A percentile compares a stretch with the other conserved stretches of the same genome.
These are phyloP conservation scores for Beta lomatogona DNA, from an alignment of 179 eudicot species.

Conservation along the genomic window DNA sequence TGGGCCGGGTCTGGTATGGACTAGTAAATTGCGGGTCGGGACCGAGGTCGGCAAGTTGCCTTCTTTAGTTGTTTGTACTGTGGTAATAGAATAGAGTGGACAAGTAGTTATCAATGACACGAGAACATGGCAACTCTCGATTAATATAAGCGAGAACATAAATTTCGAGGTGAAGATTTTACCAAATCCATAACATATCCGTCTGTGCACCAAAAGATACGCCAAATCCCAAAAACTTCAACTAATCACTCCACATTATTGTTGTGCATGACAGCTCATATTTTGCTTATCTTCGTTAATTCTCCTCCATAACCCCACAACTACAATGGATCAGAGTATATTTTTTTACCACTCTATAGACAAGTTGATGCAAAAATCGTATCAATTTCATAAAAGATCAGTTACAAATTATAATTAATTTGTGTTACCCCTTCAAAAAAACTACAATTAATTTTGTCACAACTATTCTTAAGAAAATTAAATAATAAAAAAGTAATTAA, in stretches of 20 bases:
- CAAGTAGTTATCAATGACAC: background rate
- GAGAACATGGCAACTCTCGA: background rate
- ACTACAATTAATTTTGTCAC: background rate
- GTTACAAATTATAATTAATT: background rate
- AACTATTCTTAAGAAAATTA: background rate
- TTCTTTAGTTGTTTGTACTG: too few species aligned
- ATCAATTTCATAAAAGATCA: background rate
- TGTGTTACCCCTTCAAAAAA: too few species aligned
- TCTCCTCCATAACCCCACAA: background rate
- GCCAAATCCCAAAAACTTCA: background rate
- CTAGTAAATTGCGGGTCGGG: too few species aligned
- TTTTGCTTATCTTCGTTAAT: background rate
- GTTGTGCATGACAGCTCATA: background rate
- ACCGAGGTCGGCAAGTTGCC: too few species aligned
- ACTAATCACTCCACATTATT: background rate
- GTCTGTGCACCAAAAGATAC: slow-evolving; percentile 1
- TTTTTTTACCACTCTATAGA: too few species aligned
- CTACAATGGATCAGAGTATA: too few species aligned
- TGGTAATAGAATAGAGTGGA: background rate
- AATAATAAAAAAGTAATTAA: background rate
- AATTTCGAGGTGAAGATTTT: background rate
- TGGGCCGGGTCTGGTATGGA: too few species aligned
- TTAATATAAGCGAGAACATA: background rate
- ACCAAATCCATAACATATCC: slow-evolving; percentile 12
- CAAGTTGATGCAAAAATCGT: background rate